Evolutionary conservation across 371 early-diverging fungal species (phyloP).

Genomic region (Mucor lusitanicus): DNA sequence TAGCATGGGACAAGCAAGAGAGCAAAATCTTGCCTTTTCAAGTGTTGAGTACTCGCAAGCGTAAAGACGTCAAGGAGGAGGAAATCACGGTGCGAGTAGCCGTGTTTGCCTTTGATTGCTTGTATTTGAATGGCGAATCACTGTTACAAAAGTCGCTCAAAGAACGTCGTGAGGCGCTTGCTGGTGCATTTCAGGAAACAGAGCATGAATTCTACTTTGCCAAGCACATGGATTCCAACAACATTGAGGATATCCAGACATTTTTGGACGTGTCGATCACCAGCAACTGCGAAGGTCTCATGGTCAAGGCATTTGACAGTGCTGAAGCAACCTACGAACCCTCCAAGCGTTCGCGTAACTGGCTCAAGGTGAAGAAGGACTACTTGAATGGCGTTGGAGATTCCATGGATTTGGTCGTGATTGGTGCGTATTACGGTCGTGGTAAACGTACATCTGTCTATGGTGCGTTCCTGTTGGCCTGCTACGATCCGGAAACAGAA

Average conservation of each 20-base stretch:
- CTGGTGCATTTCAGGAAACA: conserved; percentile 77
- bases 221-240: conserved; percentile 74
- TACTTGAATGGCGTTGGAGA: conserved; percentile 96
- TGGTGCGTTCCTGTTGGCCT: conserved; percentile 97
- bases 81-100: conserved; percentile 96
- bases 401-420: conserved; percentile 97
- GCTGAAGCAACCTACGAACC: conserved; percentile 95
- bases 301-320: conserved; percentile 95
- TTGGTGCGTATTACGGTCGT: conserved; percentile 97
- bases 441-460: conserved; percentile 99
- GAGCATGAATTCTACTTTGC: conserved; percentile 94
- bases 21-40: conserved; percentile 97
- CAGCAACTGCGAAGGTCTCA: conserved; percentile 98
- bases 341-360: conserved; percentile 96
- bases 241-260: conserved; percentile 94
- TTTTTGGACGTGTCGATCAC: conserved; percentile 91
- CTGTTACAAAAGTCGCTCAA: conserved; percentile 79
- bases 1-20: conserved; percentile 95
- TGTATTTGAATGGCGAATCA: conserved; percentile 94
- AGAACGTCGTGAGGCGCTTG: conserved; percentile 80
- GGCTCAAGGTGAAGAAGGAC: conserved; percentile 99
- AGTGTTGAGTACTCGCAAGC: conserved; percentile 96
- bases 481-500: conserved; percentile 95
- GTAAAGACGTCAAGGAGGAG: conserved; percentile 90
- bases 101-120: conserved; percentile 97